Conservation (phyloP, 2,329 filamentous ascomycete species). For the Apiospora aurea region DNA sequence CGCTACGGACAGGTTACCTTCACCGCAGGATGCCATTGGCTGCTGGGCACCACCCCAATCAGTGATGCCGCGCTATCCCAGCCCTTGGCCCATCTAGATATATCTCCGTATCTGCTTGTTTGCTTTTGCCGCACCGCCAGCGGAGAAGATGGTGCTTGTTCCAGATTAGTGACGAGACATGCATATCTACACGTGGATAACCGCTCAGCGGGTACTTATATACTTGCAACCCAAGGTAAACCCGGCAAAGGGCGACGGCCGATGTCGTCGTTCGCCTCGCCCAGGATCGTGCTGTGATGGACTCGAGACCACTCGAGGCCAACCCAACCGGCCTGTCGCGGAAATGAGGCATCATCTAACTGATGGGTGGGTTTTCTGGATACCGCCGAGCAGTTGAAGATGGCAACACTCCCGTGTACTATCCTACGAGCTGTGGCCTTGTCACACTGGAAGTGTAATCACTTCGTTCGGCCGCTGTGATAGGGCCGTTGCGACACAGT, state of each 20-base stretch:
- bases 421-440: not conserved
- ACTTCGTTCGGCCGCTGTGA: not conserved
- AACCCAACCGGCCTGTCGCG: not conserved
- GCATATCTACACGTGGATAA: conserved; percentile 1
- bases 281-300: not conserved
- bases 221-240: not conserved
- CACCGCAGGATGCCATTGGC: not conserved
- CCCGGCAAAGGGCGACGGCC: conserved; percentile 4
- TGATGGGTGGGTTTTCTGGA: not conserved
- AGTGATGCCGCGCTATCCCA: not conserved
- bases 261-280: not conserved
- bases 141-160: not conserved
- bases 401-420: not conserved
- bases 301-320: not conserved
- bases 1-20: not conserved
- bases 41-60: not conserved
- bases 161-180: conserved; percentile 14
- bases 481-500: not conserved
- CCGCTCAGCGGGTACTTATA: not conserved
- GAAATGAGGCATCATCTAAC: conserved; percentile 5
- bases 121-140: conserved; percentile 14
- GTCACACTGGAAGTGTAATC: not conserved
- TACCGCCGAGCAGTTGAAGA: not conserved
- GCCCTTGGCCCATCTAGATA: conserved; percentile 13
- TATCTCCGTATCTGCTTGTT: not conserved